Percentiles rank a stretch among this genome's conserved stretches.
Conservation (phyloP, 805 yeast genomes). For the Lachancea sp. region DNA sequence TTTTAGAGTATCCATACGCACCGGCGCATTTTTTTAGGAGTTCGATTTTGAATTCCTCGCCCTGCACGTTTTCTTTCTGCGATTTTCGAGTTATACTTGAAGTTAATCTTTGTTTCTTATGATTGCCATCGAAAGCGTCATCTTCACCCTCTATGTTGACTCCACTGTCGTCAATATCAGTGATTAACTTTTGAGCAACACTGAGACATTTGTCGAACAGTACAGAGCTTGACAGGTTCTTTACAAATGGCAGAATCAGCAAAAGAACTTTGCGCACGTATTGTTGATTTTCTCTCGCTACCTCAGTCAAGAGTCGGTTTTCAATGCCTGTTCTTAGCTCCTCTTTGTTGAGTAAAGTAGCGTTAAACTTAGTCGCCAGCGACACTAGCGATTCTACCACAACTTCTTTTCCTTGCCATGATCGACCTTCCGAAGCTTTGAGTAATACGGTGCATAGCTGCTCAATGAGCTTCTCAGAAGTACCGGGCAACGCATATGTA, state of each 20-base stretch:
- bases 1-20: conserved; percentile 23
- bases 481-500: conserved; percentile 35
- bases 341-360: conserved; percentile 29
- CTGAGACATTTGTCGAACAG: conserved; percentile 33
- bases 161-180: conserved; percentile 35
- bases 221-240: conserved; percentile 30
- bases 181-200: conserved; percentile 34
- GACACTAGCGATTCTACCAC: conserved; percentile 65
- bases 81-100: conserved; percentile 34
- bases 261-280: conserved; percentile 56
- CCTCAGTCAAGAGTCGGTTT: conserved; percentile 44
- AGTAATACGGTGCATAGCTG: conserved; percentile 48
- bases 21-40: conserved; percentile 35
- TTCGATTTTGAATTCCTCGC: conserved; percentile 43
- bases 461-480: conserved; percentile 25
- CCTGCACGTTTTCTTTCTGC: conserved; percentile 37
- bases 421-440: conserved; percentile 63
- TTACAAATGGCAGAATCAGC: conserved; percentile 46
- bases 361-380: conserved; percentile 43
- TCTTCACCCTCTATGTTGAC: conserved; percentile 32
- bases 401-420: conserved; percentile 84
- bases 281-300: conserved; percentile 55
- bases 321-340: conserved; percentile 35
- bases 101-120: conserved; percentile 22
- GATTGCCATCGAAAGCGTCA: conserved; percentile 12